Evolutionary conservation across 306 rosid genomes (phyloP), one percentile per base, ranked within the genome.

Genomic region (Astragalus membranaceus): DNA sequence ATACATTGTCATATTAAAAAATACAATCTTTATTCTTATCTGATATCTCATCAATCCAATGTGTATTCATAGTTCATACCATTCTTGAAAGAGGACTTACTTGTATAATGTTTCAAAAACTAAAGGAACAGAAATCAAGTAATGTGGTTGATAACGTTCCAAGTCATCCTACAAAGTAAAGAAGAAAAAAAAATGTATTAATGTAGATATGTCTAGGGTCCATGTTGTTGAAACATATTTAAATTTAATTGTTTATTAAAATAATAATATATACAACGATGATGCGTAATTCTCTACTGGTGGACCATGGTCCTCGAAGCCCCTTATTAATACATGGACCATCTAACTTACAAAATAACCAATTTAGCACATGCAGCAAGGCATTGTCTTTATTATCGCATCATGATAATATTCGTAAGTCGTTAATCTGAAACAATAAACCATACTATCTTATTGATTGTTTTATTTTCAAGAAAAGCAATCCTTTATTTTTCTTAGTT

Each of bases 61-160:
- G 59, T 4, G 43, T 12, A 85, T n/a, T n/a, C n/a, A n/a, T n/a
- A n/a, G n/a, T 76, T 64, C 43, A 70, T 2, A 17, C 16, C 61
- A 56, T 57, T 42, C 35, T 49, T 39, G 29, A 41, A 29, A 58
- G 30, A 39, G 62, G 30, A 35, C 65, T 46, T 87, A 94, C 98
- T 92, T 94, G 87, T 90, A 94, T 49, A 94, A 88, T 67, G 92
- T 90, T 82, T 94, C 97, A 72, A 84, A 94, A 54, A 94, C 91
- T 76, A 94, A 78, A 55, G 98, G 98, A 80, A 91, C 98, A 29
- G 98, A 85, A 73, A 94, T 78, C 73, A 94, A 3, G 81, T 81
- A 90, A 4, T 87, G 85, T 6, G 98, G 98, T 81, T 88, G 96
- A 77, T 88, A 91, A 8, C 14, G 83, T 60, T 47, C 64, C 81